Conservation (phyloP, 192 early-diverging fungal genomes). For the Entrophospora sp. region DNA sequence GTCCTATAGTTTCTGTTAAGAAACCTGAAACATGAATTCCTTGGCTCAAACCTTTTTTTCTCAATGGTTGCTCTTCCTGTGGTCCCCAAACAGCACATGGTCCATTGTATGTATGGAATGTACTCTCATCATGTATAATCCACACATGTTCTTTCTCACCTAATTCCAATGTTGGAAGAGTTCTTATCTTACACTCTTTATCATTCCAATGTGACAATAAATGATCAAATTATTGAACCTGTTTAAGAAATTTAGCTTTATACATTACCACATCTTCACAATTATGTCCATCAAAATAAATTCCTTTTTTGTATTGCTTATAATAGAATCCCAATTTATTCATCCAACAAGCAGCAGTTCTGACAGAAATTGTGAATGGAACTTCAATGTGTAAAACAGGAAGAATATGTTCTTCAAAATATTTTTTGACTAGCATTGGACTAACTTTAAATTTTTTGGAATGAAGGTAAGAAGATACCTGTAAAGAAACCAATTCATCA, state of each 20-base stretch:
- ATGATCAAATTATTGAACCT: not conserved
- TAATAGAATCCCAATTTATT: not conserved
- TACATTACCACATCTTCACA: not conserved
- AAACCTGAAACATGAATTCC: not conserved
- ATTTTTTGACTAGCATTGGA: not conserved
- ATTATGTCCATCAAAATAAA: not conserved
- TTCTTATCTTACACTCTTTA: not conserved
- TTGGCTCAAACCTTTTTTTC: not conserved
- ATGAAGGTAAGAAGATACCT: not conserved
- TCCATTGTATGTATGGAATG: conserved; percentile 11
- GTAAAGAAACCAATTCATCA: not conserved
- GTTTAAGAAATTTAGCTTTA: not conserved
- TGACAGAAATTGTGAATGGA: not conserved
- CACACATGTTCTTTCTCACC: not conserved
- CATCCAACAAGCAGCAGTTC: not conserved
- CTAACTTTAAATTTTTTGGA: not conserved
- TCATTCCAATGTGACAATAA: not conserved
- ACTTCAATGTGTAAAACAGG: not conserved
- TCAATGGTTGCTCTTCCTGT: not conserved
- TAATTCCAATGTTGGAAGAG: not conserved
- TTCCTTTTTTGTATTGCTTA: not conserved
- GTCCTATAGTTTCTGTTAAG: not conserved
- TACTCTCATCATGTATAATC: conserved; percentile 15
- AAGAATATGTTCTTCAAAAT: not conserved
- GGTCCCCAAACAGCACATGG: not conserved